These are phyloP conservation scores for Kwoniella mangroviensis DNA, from an alignment of 768 basidiomycete genomes.

Conservation along the genomic window DNA sequence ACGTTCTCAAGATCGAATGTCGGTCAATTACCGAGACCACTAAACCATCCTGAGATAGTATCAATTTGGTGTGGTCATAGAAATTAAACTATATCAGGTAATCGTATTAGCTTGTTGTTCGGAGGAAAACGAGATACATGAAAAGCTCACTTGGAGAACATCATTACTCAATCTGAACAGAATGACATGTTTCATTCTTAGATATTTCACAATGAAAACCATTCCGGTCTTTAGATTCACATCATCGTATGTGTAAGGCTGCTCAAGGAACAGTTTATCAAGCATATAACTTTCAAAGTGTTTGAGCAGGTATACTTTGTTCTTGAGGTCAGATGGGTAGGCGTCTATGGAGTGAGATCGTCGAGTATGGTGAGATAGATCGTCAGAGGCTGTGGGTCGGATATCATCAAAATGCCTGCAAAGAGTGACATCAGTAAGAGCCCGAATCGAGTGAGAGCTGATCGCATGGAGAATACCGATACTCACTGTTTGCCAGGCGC, in stretches of 20 bases:
- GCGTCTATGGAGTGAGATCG: slow-evolving; percentile 63
- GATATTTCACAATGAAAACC: slow-evolving; percentile 94
- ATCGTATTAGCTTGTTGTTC: neutral
- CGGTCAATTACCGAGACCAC: slow-evolving; percentile 90
- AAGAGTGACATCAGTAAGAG: neutral
- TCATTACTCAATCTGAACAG: slow-evolving; percentile 96
- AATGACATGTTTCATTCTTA: slow-evolving; percentile 95
- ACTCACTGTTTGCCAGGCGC: slow-evolving; percentile 85
- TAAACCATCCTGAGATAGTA: slow-evolving; percentile 79
- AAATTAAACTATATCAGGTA: slow-evolving; percentile 82
- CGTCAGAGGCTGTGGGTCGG: slow-evolving; percentile 60
- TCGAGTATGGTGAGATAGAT: slow-evolving; percentile 27
- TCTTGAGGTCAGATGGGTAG: slow-evolving; percentile 77
- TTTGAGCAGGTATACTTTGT: slow-evolving; percentile 87
- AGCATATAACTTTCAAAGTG: slow-evolving; percentile 96
- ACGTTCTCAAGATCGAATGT: slow-evolving; percentile 75
- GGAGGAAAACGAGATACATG: neutral
- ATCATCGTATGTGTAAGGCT: slow-evolving; percentile 80
- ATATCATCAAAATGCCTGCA: slow-evolving; percentile 87
- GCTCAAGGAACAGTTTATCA: slow-evolving; percentile 82
- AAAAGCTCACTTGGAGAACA: slow-evolving; percentile 76
- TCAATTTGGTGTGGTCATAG: slow-evolving; percentile 93
- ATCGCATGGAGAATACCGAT: neutral
- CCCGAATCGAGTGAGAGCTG: too few relatives aligned
- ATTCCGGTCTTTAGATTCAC: slow-evolving; percentile 73